phyloP scores from a whole-genome alignment of 768 basidiomycete genomes.

The Macrocybe gigantea region DNA sequence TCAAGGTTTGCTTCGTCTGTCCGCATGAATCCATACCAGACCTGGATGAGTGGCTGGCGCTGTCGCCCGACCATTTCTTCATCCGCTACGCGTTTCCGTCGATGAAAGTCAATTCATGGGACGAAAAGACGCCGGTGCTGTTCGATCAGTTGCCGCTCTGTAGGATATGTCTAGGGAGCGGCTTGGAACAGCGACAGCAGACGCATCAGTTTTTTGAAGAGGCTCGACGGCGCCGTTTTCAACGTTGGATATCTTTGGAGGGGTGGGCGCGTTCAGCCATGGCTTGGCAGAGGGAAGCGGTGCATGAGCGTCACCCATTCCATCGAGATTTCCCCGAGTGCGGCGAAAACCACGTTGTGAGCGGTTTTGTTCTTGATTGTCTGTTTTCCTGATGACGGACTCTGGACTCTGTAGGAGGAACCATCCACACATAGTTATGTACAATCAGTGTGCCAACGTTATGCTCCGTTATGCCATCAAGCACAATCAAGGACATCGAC shows the following conservation, averaged over 20 bases:
- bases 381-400: background rate
- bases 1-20: constrained; percentile 45
- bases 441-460: constrained; percentile 68
- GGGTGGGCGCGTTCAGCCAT: constrained; percentile 57
- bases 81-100: constrained; percentile 44
- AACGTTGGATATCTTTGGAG: constrained; percentile 43
- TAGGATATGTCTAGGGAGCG: constrained; percentile 30
- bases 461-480: constrained; percentile 57
- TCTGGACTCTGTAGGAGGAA: constrained; percentile 36
- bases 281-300: constrained; percentile 47
- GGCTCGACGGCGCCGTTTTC: constrained; percentile 17
- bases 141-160: constrained; percentile 40
- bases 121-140: constrained; percentile 20
- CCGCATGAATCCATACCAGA: constrained; percentile 20
- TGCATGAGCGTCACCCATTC: constrained; percentile 58
- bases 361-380: constrained; percentile 11
- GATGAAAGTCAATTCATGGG: constrained; percentile 33
- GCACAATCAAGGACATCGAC: constrained; percentile 32
- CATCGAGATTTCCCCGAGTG: constrained; percentile 72
- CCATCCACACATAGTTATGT: constrained; percentile 43
- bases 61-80: constrained; percentile 57
- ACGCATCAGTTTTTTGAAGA: constrained; percentile 28
- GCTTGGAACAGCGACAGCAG: constrained; percentile 20
- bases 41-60: constrained; percentile 40
- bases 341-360: constrained; percentile 60